Evolutionary conservation across 2,329 filamentous ascomycete species (phyloP), one percentile per base, ranked within the genome.

Genomic region (Pseudocercospora ulei): DNA sequence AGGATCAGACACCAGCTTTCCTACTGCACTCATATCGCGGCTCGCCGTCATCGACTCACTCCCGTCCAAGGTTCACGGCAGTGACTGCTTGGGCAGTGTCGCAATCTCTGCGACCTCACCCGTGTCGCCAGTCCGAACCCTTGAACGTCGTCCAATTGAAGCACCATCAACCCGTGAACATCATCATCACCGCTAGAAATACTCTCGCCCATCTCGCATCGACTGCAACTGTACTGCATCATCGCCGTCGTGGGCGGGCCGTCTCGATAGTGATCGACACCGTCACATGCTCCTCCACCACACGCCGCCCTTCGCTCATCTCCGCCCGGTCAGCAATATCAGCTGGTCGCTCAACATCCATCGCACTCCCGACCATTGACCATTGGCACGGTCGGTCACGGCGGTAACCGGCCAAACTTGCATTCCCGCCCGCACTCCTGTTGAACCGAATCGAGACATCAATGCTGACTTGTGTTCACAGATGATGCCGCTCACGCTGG

Each of bases 1-100:
- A 47, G 48, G 51, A 53, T 50, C 46, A 53, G 47, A 53, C 51
- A 50, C 45, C 49, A 44, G 26, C 45, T 49, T 53, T 47, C 36
- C 46, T 49, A 36, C 28, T 35, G 35, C 30, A 33, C 41, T 48
- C 38, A 43, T 35, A 42, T 41, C 39, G 43, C 44, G 47, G 41
- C 44, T 43, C 44, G 47, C 47, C 44, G 31, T 41, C 26, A 20
- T 44, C 48, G 48, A 50, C 48, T 34, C 27, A 30, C 22, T 43
- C 31, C 45, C 30, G 13, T 30, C 36, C 24, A 29, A 24, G 19
- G 23, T 38, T 17, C 29, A 26, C 28, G 35, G 31, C 16, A 36
- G 17, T 33, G 28, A 37, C 39, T 30, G 23, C 26, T 28, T 16
- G 22, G 34, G 26, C 26, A 31, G 29, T 12, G 40, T 35, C 30